phyloP scores from a whole-genome alignment of 2,329 filamentous ascomycete genomes.

The Diplodia seriata region DNA sequence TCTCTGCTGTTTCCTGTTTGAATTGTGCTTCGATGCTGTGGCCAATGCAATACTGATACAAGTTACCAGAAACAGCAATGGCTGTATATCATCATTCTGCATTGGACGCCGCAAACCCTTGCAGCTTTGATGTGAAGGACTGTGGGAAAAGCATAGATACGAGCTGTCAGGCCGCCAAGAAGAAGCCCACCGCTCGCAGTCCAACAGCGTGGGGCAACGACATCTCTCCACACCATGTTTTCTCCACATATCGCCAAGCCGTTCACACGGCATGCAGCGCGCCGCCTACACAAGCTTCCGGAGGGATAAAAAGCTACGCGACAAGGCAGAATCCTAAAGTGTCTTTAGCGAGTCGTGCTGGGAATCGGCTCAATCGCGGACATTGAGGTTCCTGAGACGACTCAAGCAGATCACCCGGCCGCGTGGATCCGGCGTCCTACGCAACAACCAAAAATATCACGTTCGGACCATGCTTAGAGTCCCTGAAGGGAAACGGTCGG shows the following conservation, averaged over 20 bases:
- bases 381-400: constrained; percentile 3
- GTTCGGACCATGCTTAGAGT: neutral
- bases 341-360: constrained; percentile 3
- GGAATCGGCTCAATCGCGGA: constrained; percentile 14
- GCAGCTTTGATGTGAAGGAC: neutral
- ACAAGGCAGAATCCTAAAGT: neutral
- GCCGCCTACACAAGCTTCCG: neutral
- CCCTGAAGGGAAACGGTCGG: constrained; percentile 3
- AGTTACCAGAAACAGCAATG: neutral
- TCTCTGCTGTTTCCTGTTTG: neutral
- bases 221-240: neutral
- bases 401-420: constrained; percentile 11
- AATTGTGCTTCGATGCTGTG: neutral
- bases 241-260: constrained; percentile 8
- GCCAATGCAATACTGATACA: neutral
- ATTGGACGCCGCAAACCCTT: neutral
- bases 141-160: neutral
- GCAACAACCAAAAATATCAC: neutral
- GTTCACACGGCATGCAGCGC: neutral
- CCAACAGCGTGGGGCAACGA: neutral
- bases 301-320: neutral
- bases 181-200: constrained; percentile 7
- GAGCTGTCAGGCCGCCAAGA: neutral
- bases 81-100: neutral
- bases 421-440: neutral